Percentiles rank a stretch among this genome's conserved stretches.
Conservation (phyloP, 1,139 yeast genomes). For the Kodamaea suecica region DNA sequence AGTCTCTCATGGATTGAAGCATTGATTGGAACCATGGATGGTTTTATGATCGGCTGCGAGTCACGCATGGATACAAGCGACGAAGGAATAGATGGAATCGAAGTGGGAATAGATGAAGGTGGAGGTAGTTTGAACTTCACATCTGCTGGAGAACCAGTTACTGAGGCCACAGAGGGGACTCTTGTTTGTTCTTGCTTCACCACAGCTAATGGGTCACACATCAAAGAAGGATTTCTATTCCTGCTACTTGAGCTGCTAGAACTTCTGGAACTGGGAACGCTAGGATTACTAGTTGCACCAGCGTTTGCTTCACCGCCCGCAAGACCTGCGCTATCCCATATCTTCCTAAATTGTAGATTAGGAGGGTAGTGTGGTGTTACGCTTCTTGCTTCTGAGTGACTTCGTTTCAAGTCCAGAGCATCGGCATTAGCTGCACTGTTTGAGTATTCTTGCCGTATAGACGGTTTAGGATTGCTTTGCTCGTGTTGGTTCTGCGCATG, state of each 20-base stretch:
- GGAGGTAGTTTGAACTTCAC: conserved; percentile 7
- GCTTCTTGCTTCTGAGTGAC: too few species aligned
- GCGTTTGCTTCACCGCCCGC: too few species aligned
- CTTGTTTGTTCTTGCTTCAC: conserved; percentile 6
- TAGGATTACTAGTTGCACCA: not conserved
- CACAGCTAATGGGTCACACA: conserved; percentile 9
- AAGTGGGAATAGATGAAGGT: conserved; percentile 8
- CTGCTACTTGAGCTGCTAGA: not conserved
- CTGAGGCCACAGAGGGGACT: too few species aligned
- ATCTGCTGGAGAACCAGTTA: too few species aligned
- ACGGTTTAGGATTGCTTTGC: too few species aligned
- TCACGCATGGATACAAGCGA: conserved; percentile 8
- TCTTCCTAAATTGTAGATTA: conserved; percentile 35
- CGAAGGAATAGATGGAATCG: conserved; percentile 9
- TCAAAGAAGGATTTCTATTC: conserved; percentile 7
- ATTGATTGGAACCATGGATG: conserved; percentile 19
- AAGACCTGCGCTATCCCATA: conserved; percentile 38
- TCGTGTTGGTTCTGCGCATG: too few species aligned
- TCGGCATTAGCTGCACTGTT: too few species aligned
- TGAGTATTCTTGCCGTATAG: too few species aligned
- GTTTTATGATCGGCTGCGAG: conserved; percentile 15
- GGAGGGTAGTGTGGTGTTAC: not conserved
- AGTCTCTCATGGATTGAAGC: conserved; percentile 27
- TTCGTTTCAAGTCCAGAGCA: too few species aligned
- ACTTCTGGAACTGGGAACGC: not conserved